Conservation (phyloP, 2,329 filamentous ascomycete species). For the Metarhizium album region DNA sequence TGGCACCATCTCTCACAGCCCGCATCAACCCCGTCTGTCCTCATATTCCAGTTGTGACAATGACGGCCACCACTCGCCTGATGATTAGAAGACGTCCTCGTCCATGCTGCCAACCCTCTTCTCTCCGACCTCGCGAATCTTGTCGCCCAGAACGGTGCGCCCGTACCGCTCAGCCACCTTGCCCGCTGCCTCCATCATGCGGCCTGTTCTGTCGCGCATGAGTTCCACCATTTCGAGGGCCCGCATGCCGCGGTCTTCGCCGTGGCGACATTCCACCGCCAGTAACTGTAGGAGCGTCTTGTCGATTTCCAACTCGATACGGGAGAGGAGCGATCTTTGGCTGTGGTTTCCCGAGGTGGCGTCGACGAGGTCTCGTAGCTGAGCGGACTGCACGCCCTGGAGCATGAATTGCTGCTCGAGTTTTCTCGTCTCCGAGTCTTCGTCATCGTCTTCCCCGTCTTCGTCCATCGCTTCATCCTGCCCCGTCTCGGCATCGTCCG, state of each 20-base stretch:
- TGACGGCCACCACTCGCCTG: constrained; percentile 1
- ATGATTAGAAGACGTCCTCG: constrained; percentile 30
- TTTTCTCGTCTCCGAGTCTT: constrained; percentile 39
- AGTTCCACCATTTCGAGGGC: constrained; percentile 82
- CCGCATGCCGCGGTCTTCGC: constrained; percentile 89
- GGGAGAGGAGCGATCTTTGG: constrained; percentile 56
- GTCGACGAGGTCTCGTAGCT: constrained; percentile 65
- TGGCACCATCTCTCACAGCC: too few relatives aligned
- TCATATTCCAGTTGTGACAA: not conserved
- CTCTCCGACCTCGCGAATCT: constrained; percentile 82
- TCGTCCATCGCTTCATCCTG: constrained; percentile 26
- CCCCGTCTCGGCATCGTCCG: constrained; percentile 22
- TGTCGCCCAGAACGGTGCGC: constrained; percentile 67
- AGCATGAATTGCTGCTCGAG: constrained; percentile 79
- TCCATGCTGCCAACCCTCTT: constrained; percentile 49
- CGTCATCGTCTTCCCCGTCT: constrained; percentile 21
- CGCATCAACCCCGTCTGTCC: not conserved
- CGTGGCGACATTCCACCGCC: constrained; percentile 80
- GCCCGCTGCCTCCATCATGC: constrained; percentile 83
- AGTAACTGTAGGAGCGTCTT: constrained; percentile 83
- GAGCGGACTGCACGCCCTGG: constrained; percentile 57
- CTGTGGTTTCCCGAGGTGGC: constrained; percentile 46
- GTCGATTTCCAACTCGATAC: constrained; percentile 75
- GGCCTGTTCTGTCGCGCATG: constrained; percentile 73
- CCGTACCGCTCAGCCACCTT: constrained; percentile 86